Base-by-base conservation (phyloP, 306 rosid species). In the Senna siamea region DNA sequence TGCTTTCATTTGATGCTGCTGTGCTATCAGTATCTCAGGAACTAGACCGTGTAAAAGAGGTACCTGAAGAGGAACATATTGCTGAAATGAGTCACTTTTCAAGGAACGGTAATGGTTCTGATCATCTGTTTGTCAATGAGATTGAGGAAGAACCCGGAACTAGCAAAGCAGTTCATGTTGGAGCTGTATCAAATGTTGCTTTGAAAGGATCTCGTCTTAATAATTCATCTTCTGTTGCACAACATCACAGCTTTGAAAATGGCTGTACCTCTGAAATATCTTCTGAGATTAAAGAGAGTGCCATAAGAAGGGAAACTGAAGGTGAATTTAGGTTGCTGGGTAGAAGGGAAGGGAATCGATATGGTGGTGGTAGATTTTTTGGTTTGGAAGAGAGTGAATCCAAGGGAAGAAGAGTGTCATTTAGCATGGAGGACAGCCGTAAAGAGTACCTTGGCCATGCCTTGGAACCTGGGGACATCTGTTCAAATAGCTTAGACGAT, bases 241-340 rank as follows among this genome's bases (percentile, higher is more conserved):
- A 78, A 48, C 85, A 84, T 75, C 78, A 34, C 52, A 50, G 81
- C 72, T 66, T 82, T 51, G 90, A 85, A 76, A 87, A 90, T 78
- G 93, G 93, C 20, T 69, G 81, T 17, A 70, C 83, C 64, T 84
- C 90, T 38, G 86, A 74, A 73, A 84, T 84, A 78, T 82, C 80
- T 43, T 0, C 75, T 9, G 96, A 88, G 66, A 43, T 87, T 37
- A 90, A 91, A 69, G 97, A 93, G 85, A 93, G 93, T 54, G 98
- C 98, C 63, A 93, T 93, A 79, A 80, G 97, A 78, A 87, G 98
- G 75, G 98, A 93, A 87, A 93, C 98, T 41, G 98, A 93, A 84
- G 96, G 98, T 60, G 97, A 93, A 48, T 91, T 86, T 73, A 85
- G 98, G 84, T 74, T 93, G 89, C 69, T 93, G 81, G 98, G 91